These are phyloP conservation scores for Hanseniaspora vineae DNA, from an alignment of 805 yeast species.

Conservation along the genomic window DNA sequence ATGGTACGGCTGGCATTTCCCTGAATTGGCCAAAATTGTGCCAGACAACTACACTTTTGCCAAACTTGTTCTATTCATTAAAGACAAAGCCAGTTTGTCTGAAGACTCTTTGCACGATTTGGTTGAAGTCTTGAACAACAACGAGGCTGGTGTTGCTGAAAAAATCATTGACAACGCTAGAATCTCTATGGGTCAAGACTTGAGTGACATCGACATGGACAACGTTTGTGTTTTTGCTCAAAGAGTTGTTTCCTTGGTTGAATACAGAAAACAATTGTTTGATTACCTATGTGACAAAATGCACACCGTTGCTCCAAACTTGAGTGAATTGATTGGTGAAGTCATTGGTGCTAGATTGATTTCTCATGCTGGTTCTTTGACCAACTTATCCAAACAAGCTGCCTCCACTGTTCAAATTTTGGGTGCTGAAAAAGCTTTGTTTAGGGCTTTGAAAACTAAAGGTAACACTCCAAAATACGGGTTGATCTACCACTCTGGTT, in stretches of 20 bases:
- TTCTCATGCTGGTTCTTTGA: conserved; percentile 96
- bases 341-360: conserved; percentile 97
- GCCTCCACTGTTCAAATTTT: conserved; percentile 97
- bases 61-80: conserved; percentile 64
- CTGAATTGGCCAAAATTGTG: conserved; percentile 85
- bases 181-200: conserved; percentile 98
- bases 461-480: conserved; percentile 97
- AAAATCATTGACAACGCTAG: conserved; percentile 87
- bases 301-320: conserved; percentile 96
- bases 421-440: conserved; percentile 95
- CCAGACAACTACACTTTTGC: conserved; percentile 84
- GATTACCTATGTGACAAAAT: conserved; percentile 87
- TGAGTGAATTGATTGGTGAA: conserved; percentile 94
- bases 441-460: conserved; percentile 91
- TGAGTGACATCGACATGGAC: conserved; percentile 87
- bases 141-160: conserved; percentile 87
- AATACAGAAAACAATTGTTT: conserved; percentile 75
- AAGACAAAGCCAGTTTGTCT: conserved; percentile 72
- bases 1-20: conserved; percentile 99
- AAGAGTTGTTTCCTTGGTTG: conserved; percentile 83
- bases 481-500: conserved; percentile 86
- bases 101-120: conserved; percentile 80
- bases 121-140: conserved; percentile 72
- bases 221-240: conserved; percentile 85
- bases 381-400: conserved; percentile 93